A percentile compares a stretch with the other conserved stretches of the same genome.
phyloP scores from a whole-genome alignment of 352 stramenopile genomes.

The Phytopythium ostracodes region DNA sequence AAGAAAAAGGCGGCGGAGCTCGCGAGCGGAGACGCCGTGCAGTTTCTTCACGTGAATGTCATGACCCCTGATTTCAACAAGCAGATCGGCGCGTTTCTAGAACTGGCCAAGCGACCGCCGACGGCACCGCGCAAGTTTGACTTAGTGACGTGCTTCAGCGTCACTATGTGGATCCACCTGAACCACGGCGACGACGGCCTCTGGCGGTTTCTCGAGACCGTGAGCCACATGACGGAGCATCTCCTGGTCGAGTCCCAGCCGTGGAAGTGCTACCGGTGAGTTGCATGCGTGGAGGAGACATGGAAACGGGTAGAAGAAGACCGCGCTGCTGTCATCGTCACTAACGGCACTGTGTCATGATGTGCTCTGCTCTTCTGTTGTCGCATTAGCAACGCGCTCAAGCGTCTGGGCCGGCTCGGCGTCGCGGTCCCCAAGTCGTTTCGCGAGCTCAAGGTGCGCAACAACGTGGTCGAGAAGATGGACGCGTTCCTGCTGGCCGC shows the following conservation, averaged over 20 bases:
- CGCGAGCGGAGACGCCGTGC: slow-evolving; percentile 27
- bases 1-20: slow-evolving; percentile 31
- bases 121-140: slow-evolving; percentile 44
- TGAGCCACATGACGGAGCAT: slow-evolving; percentile 59
- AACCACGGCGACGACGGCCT: slow-evolving; percentile 83
- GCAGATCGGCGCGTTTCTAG: slow-evolving; percentile 37
- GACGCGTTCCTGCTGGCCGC: slow-evolving; percentile 51
- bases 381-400: slow-evolving; percentile 51
- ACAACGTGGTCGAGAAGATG: slow-evolving; percentile 64
- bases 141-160: slow-evolving; percentile 76
- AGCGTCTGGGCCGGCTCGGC: slow-evolving; percentile 52
- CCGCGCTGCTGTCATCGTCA: background rate
- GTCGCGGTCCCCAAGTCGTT: slow-evolving; percentile 57
- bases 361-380: background rate
- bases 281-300: background rate
- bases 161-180: slow-evolving; percentile 88
- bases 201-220: slow-evolving; percentile 59
- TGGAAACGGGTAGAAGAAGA: background rate
- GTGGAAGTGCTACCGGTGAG: slow-evolving; percentile 84
- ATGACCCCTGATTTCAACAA: slow-evolving; percentile 42
- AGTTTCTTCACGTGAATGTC: slow-evolving; percentile 58
- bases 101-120: slow-evolving; percentile 30
- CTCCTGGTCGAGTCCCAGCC: slow-evolving; percentile 79
- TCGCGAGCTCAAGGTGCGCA: slow-evolving; percentile 46
- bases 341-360: slow-evolving; percentile 5